Evolutionary conservation across 768 basidiomycete species (phyloP).

Genomic region (Xerocomellus intermedius): DNA sequence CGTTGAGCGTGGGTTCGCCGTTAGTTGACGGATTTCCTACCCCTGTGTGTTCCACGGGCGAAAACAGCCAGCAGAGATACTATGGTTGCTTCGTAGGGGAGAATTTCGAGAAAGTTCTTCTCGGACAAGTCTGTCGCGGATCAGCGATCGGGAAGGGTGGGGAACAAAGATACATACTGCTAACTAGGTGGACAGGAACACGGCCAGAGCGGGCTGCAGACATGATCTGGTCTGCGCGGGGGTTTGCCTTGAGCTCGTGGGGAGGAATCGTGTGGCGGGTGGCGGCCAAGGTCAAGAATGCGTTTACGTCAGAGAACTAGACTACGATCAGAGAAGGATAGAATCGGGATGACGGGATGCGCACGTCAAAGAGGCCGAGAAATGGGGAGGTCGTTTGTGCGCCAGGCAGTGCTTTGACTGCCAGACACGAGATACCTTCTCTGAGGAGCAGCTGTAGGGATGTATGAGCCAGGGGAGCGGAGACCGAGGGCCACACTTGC

Average conservation of each 20-base stretch:
- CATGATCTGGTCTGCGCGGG: conserved; percentile 66
- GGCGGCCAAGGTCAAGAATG: conserved; percentile 82
- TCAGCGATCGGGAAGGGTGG: not conserved
- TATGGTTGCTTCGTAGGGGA: conserved; percentile 62
- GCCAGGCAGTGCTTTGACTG: conserved; percentile 43
- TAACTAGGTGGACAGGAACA: conserved; percentile 73
- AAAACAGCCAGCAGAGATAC: conserved; percentile 64
- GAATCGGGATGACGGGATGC: conserved; percentile 20
- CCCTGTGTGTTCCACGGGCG: conserved; percentile 69
- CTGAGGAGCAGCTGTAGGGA: conserved; percentile 54
- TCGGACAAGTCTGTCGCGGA: conserved; percentile 66
- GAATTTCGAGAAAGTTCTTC: conserved; percentile 71
- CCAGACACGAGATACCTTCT: conserved; percentile 64
- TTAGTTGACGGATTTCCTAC: conserved; percentile 35
- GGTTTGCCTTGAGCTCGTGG: conserved; percentile 58
- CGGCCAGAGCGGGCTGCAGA: conserved; percentile 70
- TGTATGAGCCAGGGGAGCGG: not conserved
- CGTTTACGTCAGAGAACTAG: conserved; percentile 83
- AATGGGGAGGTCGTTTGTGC: conserved; percentile 29
- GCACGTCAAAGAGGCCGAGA: conserved; percentile 74
- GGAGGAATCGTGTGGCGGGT: conserved; percentile 66
- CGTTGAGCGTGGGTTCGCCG: conserved; percentile 1
- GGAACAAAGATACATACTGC: conserved; percentile 51
- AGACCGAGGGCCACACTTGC: conserved; percentile 37
- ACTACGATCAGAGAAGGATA: conserved; percentile 4